Base-by-base conservation (phyloP, 768 basidiomycete genomes). In the Mrakia blollopis region DNA sequence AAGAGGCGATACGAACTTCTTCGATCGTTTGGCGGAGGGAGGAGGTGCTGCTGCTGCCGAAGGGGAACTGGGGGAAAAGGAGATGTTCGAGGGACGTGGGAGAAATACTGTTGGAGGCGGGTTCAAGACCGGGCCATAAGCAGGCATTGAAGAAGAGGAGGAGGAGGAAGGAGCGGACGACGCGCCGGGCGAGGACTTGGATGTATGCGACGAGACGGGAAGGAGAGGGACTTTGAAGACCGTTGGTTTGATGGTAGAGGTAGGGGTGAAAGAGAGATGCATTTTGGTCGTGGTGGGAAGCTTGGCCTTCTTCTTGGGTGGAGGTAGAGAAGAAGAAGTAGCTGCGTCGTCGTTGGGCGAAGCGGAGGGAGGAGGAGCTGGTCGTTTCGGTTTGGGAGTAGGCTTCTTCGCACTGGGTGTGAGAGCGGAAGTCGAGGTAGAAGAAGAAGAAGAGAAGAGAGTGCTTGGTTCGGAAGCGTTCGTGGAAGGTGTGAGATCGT, bases 191-290 rank as follows among this genome's bases (percentile, higher is more conserved):
- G n/a, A n/a, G n/a, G n/a, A n/a, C 73, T 44, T 10, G 44, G 61
- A 44, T 44, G 73, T 74, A 74, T 63, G 73, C 41, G 61, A 62
- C 62, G 62, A 62, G 14, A 18, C 44, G 47, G 25, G 73, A 3
- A 30, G 61, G 60, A 30, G 73, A 73, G 28, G 73, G 60, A 28
- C 62, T 39, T 60, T 32, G 37, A 39, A 39, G 35, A 35, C 35
- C 0, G 23, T 6, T 35, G 37, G 63, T 21, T 65, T 65, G 14
- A 18, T 7, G 32, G 32, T 30, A 0, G 63, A 21, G 8, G 63
- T 5, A 25, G 61, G 61, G 32, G 32, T 62, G 57, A 44, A 14
- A 9, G 44, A 11, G 44, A 44, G 25, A 57, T 28, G 25, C 6
- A 18, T 50, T 50, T n/a, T n/a, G n/a, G n/a, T n/a, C n/a, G n/a